Conservation (phyloP, 2,329 filamentous ascomycete genomes). For the Sphaerulina populicola region DNA sequence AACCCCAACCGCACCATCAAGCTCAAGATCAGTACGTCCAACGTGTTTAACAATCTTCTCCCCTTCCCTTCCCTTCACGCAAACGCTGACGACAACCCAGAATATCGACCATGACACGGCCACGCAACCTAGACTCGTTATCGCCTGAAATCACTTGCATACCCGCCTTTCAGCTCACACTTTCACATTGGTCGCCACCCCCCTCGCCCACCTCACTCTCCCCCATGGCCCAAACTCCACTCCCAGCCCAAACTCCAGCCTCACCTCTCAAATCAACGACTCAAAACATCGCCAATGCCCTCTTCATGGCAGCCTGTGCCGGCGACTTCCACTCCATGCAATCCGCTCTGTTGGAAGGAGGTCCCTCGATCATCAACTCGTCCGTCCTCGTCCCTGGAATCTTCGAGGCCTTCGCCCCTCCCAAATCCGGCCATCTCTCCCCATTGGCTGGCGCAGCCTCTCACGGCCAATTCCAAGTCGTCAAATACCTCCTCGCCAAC, state of each 20-base stretch:
- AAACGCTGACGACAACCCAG: not conserved
- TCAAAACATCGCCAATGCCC: conserved; percentile 17
- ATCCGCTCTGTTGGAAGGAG: conserved; percentile 21
- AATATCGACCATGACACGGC: conserved; percentile 11
- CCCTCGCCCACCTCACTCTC: conserved; percentile 27
- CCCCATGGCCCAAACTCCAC: conserved; percentile 16
- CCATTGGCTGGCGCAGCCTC: conserved; percentile 30
- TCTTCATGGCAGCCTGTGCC: conserved; percentile 28
- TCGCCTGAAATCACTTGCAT: conserved; percentile 1
- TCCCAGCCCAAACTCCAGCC: conserved; percentile 11
- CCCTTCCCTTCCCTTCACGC: no score
- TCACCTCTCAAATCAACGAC: conserved; percentile 6
- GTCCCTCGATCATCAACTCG: conserved; percentile 25
- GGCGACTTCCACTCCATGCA: conserved; percentile 27
- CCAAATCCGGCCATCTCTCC: conserved; percentile 29
- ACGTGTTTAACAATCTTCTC: not conserved
- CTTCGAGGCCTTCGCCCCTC: conserved; percentile 31
- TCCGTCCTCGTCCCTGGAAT: conserved; percentile 24
- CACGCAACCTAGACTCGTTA: conserved; percentile 18
- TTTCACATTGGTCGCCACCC: conserved; percentile 29
- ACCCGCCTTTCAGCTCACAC: conserved; percentile 26
- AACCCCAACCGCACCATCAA: not conserved
- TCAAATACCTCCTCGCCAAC: conserved; percentile 24
- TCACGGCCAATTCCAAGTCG: conserved; percentile 24
- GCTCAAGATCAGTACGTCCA: not conserved